phyloP scores from a whole-genome alignment of 2,329 filamentous ascomycete species.

The Fonsecaea erecta region DNA sequence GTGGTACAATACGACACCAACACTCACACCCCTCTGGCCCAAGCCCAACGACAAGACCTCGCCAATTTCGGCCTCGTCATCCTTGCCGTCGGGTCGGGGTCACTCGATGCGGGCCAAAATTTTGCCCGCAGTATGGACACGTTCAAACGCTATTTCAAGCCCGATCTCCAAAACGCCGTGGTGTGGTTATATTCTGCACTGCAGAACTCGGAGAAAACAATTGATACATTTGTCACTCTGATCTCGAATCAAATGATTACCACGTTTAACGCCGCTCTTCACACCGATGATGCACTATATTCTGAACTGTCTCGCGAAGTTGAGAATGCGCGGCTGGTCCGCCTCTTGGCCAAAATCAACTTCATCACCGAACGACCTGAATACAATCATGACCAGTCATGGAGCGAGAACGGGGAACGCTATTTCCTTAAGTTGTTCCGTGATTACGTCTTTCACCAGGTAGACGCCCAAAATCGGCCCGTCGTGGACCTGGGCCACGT shows the following conservation, averaged over 20 bases:
- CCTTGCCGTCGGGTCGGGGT: conserved; percentile 78
- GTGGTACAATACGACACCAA: conserved; percentile 80
- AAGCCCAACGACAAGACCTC: conserved; percentile 88
- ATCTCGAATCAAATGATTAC: conserved; percentile 78
- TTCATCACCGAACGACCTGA: conserved; percentile 89
- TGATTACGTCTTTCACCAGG: conserved; percentile 96
- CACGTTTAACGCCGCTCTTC: conserved; percentile 77
- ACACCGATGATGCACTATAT: conserved; percentile 74
- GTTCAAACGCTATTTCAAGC: conserved; percentile 75
- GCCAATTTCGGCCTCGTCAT: conserved; percentile 82
- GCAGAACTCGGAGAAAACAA: conserved; percentile 67
- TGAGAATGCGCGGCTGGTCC: conserved; percentile 84
- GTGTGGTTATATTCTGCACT: conserved; percentile 77
- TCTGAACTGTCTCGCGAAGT: conserved; percentile 77
- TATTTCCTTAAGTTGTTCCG: conserved; percentile 94
- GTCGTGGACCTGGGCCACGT: conserved; percentile 88
- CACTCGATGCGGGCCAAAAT: conserved; percentile 63
- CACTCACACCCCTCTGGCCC: conserved; percentile 61
- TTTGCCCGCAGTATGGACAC: conserved; percentile 74
- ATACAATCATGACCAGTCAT: conserved; percentile 74
- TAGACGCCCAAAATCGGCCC: conserved; percentile 81
- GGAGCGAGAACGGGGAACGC: conserved; percentile 90
- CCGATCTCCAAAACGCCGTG: conserved; percentile 77
- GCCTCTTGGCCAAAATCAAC: conserved; percentile 80
- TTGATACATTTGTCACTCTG: conserved; percentile 77